phyloP scores from a whole-genome alignment of 1,284 basidiomycete genomes.

The Cutaneotrichosporon sp. region DNA sequence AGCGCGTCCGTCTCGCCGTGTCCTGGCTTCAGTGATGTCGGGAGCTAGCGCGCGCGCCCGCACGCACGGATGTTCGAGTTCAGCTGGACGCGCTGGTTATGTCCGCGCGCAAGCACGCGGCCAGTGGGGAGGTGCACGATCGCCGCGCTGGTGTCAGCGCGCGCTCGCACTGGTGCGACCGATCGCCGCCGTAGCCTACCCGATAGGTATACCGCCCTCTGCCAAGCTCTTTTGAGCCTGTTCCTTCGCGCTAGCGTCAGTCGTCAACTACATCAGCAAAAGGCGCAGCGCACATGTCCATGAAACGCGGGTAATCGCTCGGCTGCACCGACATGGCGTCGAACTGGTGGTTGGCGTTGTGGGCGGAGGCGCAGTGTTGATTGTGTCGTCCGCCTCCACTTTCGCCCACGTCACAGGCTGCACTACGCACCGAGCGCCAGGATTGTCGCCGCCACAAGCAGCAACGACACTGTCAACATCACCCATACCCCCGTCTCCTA shows the following conservation, averaged over 20 bases:
- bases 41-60: neutral
- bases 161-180: too few relatives aligned
- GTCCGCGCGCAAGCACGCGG: slow-evolving; percentile 27
- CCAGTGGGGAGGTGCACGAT: slow-evolving; percentile 35
- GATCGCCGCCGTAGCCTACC: slow-evolving; percentile 16
- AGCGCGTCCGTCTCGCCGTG: slow-evolving; percentile 39
- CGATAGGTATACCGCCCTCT: slow-evolving; percentile 40
- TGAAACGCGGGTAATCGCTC: slow-evolving; percentile 25
- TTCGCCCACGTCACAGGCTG: too few relatives aligned
- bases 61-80: slow-evolving; percentile 19
- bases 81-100: slow-evolving; percentile 37
- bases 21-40: slow-evolving; percentile 11
- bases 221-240: slow-evolving; percentile 26
- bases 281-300: slow-evolving; percentile 21
- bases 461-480: too few relatives aligned
- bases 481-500: too few relatives aligned
- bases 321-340: slow-evolving; percentile 16
- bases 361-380: too few relatives aligned
- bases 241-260: slow-evolving; percentile 23
- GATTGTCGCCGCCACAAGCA: neutral
- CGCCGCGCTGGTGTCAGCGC: slow-evolving; percentile 20
- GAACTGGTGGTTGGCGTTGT: neutral
- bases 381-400: too few relatives aligned
- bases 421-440: too few relatives aligned
- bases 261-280: too few relatives aligned